phyloP scores from a whole-genome alignment of 441 rosid genomes.

The Macaranga tanarius region DNA sequence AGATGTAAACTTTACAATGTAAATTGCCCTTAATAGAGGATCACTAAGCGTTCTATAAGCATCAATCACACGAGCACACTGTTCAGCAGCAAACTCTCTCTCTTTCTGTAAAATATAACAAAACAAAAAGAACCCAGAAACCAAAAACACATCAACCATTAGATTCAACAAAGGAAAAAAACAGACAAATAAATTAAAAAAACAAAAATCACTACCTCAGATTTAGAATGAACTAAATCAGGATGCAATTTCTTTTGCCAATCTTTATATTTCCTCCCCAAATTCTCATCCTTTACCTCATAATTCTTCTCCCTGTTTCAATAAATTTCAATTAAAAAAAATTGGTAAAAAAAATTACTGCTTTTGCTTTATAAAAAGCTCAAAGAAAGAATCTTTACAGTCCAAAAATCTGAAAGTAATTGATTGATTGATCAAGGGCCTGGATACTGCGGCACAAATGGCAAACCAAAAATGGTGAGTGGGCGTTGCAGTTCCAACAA shows the following conservation, averaged over 20 bases:
- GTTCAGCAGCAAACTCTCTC: conserved; percentile 79
- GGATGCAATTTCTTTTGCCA: conserved; percentile 98
- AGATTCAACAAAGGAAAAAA: background rate
- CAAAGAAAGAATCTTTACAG: conserved; percentile 40
- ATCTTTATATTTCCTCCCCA: conserved; percentile 71
- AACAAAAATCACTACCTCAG: conserved; percentile 45
- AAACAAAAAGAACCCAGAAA: background rate
- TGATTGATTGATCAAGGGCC: conserved; percentile 65
- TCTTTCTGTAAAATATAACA: conserved; percentile 54
- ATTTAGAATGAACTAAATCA: conserved; percentile 91
- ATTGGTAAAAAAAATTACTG: background rate
- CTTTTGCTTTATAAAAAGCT: background rate
- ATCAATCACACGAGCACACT: conserved; percentile 82
- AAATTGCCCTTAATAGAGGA: conserved; percentile 67
- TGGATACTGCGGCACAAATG: conserved; percentile 70
- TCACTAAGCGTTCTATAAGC: conserved; percentile 69
- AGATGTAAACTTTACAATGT: conserved; percentile 30
- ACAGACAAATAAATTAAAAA: background rate
- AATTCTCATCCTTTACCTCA: conserved; percentile 49
- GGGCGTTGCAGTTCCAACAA: conserved; percentile 77
- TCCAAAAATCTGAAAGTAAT: conserved; percentile 79
- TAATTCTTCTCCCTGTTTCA: conserved; percentile 58
- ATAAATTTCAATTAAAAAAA: background rate
- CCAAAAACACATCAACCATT: background rate
- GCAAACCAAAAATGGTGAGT: conserved; percentile 61